Base-by-base conservation (phyloP, 345 rosid species). In the Syzygium grande region DNA sequence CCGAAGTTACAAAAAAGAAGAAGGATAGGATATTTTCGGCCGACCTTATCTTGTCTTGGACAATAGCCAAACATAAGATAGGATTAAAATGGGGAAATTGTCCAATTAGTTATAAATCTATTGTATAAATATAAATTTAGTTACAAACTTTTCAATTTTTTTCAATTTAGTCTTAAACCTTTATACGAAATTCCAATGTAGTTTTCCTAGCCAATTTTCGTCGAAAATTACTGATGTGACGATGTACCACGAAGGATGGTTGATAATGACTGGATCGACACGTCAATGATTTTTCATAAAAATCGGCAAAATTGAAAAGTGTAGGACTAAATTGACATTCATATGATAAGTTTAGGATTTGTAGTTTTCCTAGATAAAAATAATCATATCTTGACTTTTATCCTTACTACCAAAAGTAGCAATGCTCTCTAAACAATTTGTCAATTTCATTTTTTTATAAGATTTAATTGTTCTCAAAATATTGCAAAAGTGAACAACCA, bases 71-170 rank as follows among this genome's bases (percentile, higher is more conserved):
- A 65, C 46, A 34, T 73, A 19, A 38, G 3, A 16, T 1, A 4
- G 0, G 79, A 25, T 16, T 68, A 68, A 41, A 21, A 3, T 22
- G 9, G 7, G 1, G 1, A 21, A 68, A 34, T 34, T 68, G 23
- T 9, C 6, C 1, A 4, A 73, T 73, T 0, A 4, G 1, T 34
- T 7, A 4, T 34, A 73, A 34, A 34, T 2, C 11, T 34, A 4
- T 5, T 34, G 1, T 0, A 19, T 0, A 0, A 0, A 19, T 9
- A 10, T 1, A 10, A 34, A 68, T 73, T 38, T 1, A 73, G 0
- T 34, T 3, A 4, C 19, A 38, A 19, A 19, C 1, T 34, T 34
- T 34, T 34, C 1, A 5, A 9, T 30, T 17, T 9, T 17, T 16
- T 0, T 7, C 11, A 68, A 17, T 34, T 73, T 34, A 17, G 7